Base-by-base conservation (phyloP, 768 basidiomycete genomes). In the Trametes coccinea region DNA sequence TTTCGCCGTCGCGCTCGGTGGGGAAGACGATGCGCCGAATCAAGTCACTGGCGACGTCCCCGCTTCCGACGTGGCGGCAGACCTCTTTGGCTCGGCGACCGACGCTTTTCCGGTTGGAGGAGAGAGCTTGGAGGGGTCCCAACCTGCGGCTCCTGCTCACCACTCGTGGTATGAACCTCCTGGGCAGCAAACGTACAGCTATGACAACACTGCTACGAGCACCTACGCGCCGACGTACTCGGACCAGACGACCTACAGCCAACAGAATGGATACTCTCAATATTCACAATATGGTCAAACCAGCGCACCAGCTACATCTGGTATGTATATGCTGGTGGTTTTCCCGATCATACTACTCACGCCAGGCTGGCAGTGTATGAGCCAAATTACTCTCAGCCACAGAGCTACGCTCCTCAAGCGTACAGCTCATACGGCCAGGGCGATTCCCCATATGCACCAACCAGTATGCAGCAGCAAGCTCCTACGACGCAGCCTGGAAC, bases 1-100 rank as follows among this genome's bases (percentile, higher is more conserved):
- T 43, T 78, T 82, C 53, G 68, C 76, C n/a, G 60, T 63, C 54
- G 65, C 68, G 29, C 43, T 66, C 14, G 64, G 62, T 44, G 64
- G 61, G 39, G 66, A 37, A 37, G 34, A 66, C 49, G 56, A 59
- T 29, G 34, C 67, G 34, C 64, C 53, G 39, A 56, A 64, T 16
- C 63, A 68, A 29, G 52, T 59, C 6, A 58, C 56, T 33, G 17
- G 10, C 30, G 17, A 37, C 39, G 53, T 27, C 7, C 41, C 63
- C 44, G 39, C 59, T 11, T 45, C 63, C 33, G 30, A 59, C 48
- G 61, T 65, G 16, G 64, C 63, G 10, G 56, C 67, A 27, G 70
- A 70, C 43, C 56, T 72, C 29, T 72, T 72, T 64, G 68, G 62
- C 41, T 61, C 64, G 41, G 49, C 61, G 22, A 37, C 62, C 22